phyloP scores from a whole-genome alignment of 768 basidiomycete genomes.

The Tricholoma terreum region DNA sequence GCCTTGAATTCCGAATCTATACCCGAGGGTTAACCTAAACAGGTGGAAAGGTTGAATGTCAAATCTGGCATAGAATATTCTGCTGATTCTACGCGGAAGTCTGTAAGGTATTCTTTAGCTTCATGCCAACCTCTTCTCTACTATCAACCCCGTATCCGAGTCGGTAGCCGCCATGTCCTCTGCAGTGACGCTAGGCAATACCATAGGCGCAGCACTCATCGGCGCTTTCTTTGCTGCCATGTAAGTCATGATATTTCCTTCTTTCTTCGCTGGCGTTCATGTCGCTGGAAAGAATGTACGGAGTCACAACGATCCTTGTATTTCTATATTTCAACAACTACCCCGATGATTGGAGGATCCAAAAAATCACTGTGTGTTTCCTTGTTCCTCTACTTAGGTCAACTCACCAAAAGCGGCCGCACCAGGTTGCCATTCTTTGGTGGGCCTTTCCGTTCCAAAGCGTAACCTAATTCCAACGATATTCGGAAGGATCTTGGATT shows the following conservation, averaged over 20 bases:
- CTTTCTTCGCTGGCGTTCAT: background rate
- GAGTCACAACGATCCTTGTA: slow-evolving; percentile 22
- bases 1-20: too few species aligned
- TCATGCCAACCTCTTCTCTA: too few species aligned
- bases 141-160: background rate
- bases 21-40: too few species aligned
- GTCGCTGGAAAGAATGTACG: slow-evolving; percentile 12
- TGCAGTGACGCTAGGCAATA: slow-evolving; percentile 20
- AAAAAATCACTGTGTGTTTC: slow-evolving; percentile 19
- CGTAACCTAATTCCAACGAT: background rate
- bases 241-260: slow-evolving; percentile 14
- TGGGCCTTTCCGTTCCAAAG: background rate
- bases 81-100: too few species aligned
- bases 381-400: background rate
- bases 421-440: slow-evolving; percentile 22
- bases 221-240: slow-evolving; percentile 25
- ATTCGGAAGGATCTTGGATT: slow-evolving; percentile 18
- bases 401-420: background rate
- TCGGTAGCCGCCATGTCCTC: background rate
- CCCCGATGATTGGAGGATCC: slow-evolving; percentile 19
- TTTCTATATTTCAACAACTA: slow-evolving; percentile 22
- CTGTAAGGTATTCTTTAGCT: too few species aligned
- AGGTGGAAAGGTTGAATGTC: too few species aligned
- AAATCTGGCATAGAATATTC: too few species aligned
- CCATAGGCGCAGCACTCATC: slow-evolving; percentile 27